Evolutionary conservation across 306 rosid species (phyloP).

Genomic region (Medicago ruthenica): DNA sequence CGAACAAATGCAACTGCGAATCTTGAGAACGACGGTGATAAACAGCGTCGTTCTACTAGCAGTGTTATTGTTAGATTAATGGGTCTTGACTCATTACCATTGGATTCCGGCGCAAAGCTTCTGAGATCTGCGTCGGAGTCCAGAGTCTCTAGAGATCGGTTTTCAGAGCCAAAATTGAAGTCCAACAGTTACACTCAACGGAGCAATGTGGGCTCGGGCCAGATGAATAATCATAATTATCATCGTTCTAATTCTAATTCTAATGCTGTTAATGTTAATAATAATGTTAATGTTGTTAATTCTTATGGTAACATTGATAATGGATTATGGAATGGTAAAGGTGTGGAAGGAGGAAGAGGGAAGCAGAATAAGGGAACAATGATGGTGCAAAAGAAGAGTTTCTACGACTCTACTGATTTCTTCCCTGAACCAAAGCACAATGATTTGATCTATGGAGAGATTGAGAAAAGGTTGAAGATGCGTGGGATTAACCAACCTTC

Average conservation of each 20-base stretch:
- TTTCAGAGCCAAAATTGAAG: slow-evolving; percentile 47
- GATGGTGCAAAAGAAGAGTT: slow-evolving; percentile 74
- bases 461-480: slow-evolving; percentile 74
- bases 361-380: slow-evolving; percentile 51
- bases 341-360: slow-evolving; percentile 46
- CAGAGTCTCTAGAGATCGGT: slow-evolving; percentile 75
- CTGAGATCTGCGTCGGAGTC: slow-evolving; percentile 95
- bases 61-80: slow-evolving; percentile 79
- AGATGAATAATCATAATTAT: slow-evolving; percentile 28
- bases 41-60: slow-evolving; percentile 82
- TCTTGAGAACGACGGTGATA: slow-evolving; percentile 50
- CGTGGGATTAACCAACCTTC: slow-evolving; percentile 81
- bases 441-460: slow-evolving; percentile 61
- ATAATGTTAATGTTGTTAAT: background rate
- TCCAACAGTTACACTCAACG: slow-evolving; percentile 40
- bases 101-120: slow-evolving; percentile 63
- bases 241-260: background rate
- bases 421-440: slow-evolving; percentile 82
- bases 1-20: slow-evolving; percentile 39
- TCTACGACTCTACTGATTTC: slow-evolving; percentile 80
- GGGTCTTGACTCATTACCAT: slow-evolving; percentile 78
- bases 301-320: slow-evolving; percentile 17
- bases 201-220: slow-evolving; percentile 40
- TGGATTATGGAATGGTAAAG: slow-evolving; percentile 45
- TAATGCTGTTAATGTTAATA: background rate